Evolutionary conservation across 2,329 filamentous ascomycete species (phyloP).

Genomic region (Colletotrichum lupini): DNA sequence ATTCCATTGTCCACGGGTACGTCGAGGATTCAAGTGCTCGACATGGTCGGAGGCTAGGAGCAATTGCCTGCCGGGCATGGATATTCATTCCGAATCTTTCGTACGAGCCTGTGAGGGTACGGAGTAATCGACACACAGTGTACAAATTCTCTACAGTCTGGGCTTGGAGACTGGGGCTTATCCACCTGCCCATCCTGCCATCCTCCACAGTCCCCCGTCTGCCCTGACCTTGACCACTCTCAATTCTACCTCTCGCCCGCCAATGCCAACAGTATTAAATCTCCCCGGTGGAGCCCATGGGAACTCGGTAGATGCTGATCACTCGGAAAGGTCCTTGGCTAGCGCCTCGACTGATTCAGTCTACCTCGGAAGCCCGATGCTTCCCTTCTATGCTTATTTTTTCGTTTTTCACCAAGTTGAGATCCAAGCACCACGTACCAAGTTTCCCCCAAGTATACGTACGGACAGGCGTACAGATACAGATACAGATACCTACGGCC

Average conservation of each 20-base stretch:
- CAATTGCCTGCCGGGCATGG: background rate
- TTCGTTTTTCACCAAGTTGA: background rate
- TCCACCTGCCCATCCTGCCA: background rate
- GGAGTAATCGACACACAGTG: background rate
- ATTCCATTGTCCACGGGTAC: background rate
- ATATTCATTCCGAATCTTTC: background rate
- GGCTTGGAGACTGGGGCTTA: background rate
- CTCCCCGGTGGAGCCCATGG: conserved; percentile 19
- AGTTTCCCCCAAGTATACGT: background rate
- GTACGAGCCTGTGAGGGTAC: background rate
- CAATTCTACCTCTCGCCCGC: conserved; percentile 7
- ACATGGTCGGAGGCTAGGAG: too few relatives aligned
- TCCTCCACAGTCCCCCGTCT: conserved; percentile 24
- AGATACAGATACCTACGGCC: background rate
- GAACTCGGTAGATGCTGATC: conserved; percentile 33
- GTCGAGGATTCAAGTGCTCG: background rate
- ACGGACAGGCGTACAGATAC: background rate
- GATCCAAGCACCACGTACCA: background rate
- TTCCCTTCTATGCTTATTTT: conserved; percentile 12
- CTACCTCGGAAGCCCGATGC: conserved; percentile 3
- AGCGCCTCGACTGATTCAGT: conserved; percentile 24
- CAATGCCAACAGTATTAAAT: conserved; percentile 32
- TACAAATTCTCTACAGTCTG: background rate
- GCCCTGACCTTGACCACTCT: conserved; percentile 19
- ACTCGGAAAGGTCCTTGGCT: conserved; percentile 24